Evolutionary conservation across 129 eudicot species (phyloP), one percentile per base, ranked within the genome.

Genomic region (Dittrichia graveolens): DNA sequence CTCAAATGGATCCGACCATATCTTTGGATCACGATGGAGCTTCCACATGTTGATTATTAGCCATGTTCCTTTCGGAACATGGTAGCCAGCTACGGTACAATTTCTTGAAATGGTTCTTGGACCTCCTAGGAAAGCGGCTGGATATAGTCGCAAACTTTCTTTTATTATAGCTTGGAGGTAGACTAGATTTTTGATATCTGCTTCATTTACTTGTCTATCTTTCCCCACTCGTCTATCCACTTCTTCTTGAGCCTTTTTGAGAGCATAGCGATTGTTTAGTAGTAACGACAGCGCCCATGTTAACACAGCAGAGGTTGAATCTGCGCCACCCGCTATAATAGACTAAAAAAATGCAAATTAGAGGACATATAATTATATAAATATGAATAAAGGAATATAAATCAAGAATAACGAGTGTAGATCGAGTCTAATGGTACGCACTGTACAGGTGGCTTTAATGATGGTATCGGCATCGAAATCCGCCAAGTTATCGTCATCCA

Each of bases 401-500:
- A 46, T 2, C 13, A 3, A 7, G 12, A 12, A 4, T 9, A 46
- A 46, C n/a, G 52, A n/a, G 12, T 46, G 52, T 46, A 7, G 12
- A 46, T 8, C 3, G 14, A 4, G 52, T 46, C 52, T 46, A 10
- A n/a, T 10, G 14, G 13, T 24, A 7, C 31, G 4, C 11, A 77
- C 81, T 65, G 60, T 14, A 56, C 71, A 77, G 12, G 57, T 69
- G 38, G 64, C 76, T 42, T 77, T 77, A 4, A 69, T 69, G 63
- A 72, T 11, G 16, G 76, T 69, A 48, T 77, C 71, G 4, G 60
- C 14, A 56, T 66, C 58, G 1, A 9, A 61, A 61, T n/a, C 66
- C 19, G 0, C 46, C 3, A 3, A 6, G 19, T 3, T 5, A 5
- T 40, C 42, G 2, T 6, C 31, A 40, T 39, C 50, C 7, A 31